Base-by-base conservation (phyloP, 164 flowering plant genomes). In the Annona squamosa region DNA sequence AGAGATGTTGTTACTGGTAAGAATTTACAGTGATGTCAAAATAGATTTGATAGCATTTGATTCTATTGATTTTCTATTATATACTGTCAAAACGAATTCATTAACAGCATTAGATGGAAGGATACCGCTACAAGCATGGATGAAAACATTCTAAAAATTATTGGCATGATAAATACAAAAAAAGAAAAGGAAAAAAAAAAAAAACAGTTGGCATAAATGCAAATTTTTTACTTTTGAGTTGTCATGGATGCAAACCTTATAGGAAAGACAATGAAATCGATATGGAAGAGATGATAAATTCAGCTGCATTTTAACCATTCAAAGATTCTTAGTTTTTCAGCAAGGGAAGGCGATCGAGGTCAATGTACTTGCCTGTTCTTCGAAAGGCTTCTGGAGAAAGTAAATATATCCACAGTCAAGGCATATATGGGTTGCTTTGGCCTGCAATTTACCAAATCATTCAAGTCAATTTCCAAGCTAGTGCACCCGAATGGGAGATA, bases 391-490 rank as follows among this genome's bases (percentile, higher is more conserved):
- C 46, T 71, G 83, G 62, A 91, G 80, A 70, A 85, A 82, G 86
- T 94, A 92, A 62, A 94, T 88, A 81, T 52, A 94, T 78, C 99
- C 97, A 80, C 99, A 92, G 75, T 94, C 99, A 2, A 94, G 81
- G 86, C 99, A 92, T 72, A 94, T 92, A 79, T 92, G 99, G 76
- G 94, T 94, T 6, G 99, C 99, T 81, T 87, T 87, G 9, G 95
- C 96, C 98, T 94, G 90, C 80, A 85, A 77, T 46, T 41, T 16
- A 65, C 9, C 41, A 46, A 66, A 68, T 46, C 46, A 3, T 7
- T 45, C 41, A 46, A 66, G 46, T 46, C 46, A 3, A 2, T 45
- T 2, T 3, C 3, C 7, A 45, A 68, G 16, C 13, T 68, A 16
- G 48, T 45, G 16, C 37, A 19, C 17, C 10, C 4, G 48, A 46